Evolutionary conservation across 306 rosid species (phyloP).

Genomic region (Vigna radiata): DNA sequence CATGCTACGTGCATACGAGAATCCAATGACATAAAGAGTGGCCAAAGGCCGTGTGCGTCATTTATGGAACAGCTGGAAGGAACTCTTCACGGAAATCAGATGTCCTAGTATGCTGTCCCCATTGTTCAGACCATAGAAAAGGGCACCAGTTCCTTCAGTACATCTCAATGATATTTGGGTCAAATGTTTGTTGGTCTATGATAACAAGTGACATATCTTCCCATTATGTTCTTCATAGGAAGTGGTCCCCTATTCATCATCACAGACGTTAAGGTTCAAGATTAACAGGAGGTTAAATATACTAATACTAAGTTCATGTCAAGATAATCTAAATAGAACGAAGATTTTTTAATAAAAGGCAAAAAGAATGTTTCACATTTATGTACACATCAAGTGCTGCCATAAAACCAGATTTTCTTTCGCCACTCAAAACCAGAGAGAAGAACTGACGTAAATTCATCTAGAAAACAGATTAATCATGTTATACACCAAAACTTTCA

Average conservation of each 20-base stretch:
- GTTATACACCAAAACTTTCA: not conserved
- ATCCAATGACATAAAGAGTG: slow-evolving; percentile 40
- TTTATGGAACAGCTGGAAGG: slow-evolving; percentile 2
- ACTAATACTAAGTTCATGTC: not conserved
- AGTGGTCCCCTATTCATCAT: slow-evolving; percentile 57
- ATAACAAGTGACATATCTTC: slow-evolving; percentile 51
- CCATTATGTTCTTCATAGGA: slow-evolving; percentile 54
- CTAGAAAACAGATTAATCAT: slow-evolving; percentile 15
- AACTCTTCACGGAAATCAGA: slow-evolving; percentile 36
- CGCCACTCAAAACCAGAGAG: not conserved
- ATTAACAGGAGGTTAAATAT: slow-evolving; percentile 12
- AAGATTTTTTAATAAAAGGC: not conserved
- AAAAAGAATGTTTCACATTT: not conserved
- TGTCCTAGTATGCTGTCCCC: slow-evolving; percentile 7
- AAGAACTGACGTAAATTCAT: slow-evolving; percentile 10
- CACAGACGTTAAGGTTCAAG: slow-evolving; percentile 23
- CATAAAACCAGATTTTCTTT: not conserved
- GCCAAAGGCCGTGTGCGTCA: slow-evolving; percentile 33
- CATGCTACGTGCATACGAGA: slow-evolving; percentile 23
- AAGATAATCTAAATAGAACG: not conserved
- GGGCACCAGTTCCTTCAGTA: slow-evolving; percentile 28
- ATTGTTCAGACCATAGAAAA: slow-evolving; percentile 30
- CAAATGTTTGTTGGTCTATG: slow-evolving; percentile 54
- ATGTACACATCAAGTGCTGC: not conserved
- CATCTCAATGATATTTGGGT: slow-evolving; percentile 20